Percentiles rank a stretch among this genome's conserved stretches.
phyloP scores from a whole-genome alignment of 169 alveolate species.

The Plasmodium reichenowi region DNA sequence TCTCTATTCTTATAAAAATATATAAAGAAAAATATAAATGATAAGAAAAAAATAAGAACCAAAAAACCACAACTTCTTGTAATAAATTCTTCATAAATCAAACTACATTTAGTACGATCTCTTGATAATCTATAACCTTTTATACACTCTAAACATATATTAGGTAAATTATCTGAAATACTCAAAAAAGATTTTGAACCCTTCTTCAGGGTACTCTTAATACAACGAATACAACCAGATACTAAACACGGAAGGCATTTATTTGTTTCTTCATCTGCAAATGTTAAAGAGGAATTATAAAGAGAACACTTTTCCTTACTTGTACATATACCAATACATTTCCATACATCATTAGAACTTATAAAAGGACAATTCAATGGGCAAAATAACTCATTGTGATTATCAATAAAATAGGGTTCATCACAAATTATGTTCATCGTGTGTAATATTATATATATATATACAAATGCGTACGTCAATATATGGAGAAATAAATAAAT shows the following conservation, averaged over 20 bases:
- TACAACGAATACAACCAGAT: constrained; percentile 80
- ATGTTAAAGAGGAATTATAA: constrained; percentile 79
- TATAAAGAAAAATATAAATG: constrained; percentile 20
- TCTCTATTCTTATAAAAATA: constrained; percentile 39
- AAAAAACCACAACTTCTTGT: constrained; percentile 43
- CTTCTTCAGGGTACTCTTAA: not conserved
- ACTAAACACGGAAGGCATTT: constrained; percentile 82
- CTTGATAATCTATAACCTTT: constrained; percentile 80
- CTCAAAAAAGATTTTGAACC: constrained; percentile 10
- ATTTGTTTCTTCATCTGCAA: constrained; percentile 73
- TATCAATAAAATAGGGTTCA: constrained; percentile 77
- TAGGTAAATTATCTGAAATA: constrained; percentile 64
- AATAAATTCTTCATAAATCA: constrained; percentile 75
- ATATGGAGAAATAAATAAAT: not conserved
- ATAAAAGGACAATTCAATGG: constrained; percentile 82
- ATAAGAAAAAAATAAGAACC: constrained; percentile 9
- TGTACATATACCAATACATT: constrained; percentile 83
- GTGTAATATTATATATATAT: not conserved
- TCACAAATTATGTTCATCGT: constrained; percentile 76
- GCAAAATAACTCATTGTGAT: constrained; percentile 60
- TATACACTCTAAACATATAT: constrained; percentile 81
- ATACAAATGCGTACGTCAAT: too few species aligned
- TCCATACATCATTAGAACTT: constrained; percentile 84
- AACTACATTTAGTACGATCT: constrained; percentile 77
- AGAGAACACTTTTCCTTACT: constrained; percentile 70